Conservation (phyloP, 345 rosid species). For the Salix koriyanagi region DNA sequence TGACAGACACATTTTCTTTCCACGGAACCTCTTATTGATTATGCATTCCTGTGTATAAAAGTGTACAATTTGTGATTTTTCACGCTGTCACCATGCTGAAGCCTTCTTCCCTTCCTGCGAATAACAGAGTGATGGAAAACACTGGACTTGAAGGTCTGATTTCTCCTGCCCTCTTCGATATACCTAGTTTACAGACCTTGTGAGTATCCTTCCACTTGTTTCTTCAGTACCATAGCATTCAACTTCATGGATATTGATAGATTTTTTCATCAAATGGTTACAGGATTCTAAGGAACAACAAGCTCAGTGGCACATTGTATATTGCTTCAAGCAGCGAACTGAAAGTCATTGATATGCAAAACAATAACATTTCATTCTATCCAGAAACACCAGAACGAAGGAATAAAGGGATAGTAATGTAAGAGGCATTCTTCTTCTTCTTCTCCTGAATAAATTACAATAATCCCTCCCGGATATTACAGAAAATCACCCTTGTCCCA, state of each 20-base stretch:
- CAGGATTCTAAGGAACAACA: conserved; percentile 53
- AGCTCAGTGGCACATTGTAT: conserved; percentile 46
- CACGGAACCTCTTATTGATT: not conserved
- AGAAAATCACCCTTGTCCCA: too few relatives aligned
- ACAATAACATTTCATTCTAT: conserved; percentile 38
- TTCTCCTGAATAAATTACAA: too few relatives aligned
- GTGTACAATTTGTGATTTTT: not conserved
- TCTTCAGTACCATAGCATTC: not conserved
- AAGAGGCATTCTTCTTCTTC: conserved; percentile 17
- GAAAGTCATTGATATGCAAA: conserved; percentile 51
- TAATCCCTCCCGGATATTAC: too few relatives aligned
- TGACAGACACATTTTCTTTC: not conserved
- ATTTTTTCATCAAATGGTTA: not conserved
- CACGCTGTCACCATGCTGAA: not conserved
- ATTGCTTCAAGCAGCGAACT: conserved; percentile 44
- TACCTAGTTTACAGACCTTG: conserved; percentile 58
- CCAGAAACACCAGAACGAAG: conserved; percentile 2
- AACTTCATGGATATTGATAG: not conserved
- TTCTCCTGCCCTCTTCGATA: conserved; percentile 53
- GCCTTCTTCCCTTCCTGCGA: not conserved
- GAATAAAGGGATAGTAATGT: conserved; percentile 38
- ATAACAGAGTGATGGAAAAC: conserved; percentile 55
- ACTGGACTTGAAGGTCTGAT: conserved; percentile 47
- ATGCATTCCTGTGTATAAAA: not conserved
- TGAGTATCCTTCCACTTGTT: conserved; percentile 23